A percentile compares a stretch with the other conserved stretches of the same genome.
Conservation (phyloP, 2,329 filamentous ascomycete species). For the Eutypa lata region DNA sequence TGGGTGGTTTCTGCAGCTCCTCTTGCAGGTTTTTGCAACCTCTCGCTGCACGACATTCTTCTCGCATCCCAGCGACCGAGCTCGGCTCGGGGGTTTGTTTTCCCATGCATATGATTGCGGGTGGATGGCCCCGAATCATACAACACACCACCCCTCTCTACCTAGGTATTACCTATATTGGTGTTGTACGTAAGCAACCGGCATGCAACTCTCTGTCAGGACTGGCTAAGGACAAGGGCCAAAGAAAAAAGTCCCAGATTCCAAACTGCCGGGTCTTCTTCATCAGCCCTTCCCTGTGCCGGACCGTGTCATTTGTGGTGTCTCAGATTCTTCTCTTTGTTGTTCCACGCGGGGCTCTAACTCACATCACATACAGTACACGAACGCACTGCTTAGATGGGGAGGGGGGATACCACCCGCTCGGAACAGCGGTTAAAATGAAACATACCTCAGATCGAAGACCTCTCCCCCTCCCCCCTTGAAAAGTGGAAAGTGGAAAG, state of each 20-base stretch:
- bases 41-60: not conserved
- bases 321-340: not conserved
- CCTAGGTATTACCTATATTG: not conserved
- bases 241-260: no score
- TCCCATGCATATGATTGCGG: not conserved
- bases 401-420: not conserved
- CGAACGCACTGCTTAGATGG: no score
- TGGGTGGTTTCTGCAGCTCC: not conserved
- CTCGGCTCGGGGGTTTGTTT: not conserved
- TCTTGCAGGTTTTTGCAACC: not conserved
- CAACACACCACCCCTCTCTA: not conserved
- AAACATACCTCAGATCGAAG: not conserved
- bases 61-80: not conserved
- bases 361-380: not conserved
- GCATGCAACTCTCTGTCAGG: not conserved
- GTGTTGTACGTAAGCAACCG: not conserved
- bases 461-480: no score
- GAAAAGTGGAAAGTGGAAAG: no score
- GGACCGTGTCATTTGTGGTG: not conserved
- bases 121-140: not conserved
- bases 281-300: not conserved
- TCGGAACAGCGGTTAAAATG: not conserved
- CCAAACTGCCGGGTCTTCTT: not conserved
- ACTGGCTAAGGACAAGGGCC: not conserved
- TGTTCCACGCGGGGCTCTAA: not conserved